Evolutionary conservation across 2,329 filamentous ascomycete species (phyloP).

Genomic region (Fusarium veterinarium): DNA sequence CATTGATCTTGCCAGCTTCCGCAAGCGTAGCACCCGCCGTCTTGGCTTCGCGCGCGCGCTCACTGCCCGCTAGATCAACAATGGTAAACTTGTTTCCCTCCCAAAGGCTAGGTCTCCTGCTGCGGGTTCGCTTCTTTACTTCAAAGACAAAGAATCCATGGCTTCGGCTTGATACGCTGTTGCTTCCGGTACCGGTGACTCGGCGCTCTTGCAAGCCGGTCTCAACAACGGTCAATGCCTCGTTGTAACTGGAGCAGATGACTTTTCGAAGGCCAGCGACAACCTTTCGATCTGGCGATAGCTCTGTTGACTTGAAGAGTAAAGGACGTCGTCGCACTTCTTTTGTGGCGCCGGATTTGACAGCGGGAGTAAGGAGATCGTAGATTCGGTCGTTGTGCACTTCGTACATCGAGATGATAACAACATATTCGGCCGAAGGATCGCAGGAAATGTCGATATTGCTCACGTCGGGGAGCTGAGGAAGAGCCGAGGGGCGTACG

Average conservation of each 20-base stretch:
- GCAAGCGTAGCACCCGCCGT: conserved; percentile 92
- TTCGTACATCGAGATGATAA: conserved; percentile 97
- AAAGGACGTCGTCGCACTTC: conserved; percentile 81
- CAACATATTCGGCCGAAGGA: conserved; percentile 80
- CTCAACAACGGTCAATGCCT: conserved; percentile 90
- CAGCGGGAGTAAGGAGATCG: conserved; percentile 80
- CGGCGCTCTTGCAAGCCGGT: conserved; percentile 87
- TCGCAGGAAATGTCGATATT: conserved; percentile 70
- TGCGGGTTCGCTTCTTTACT: conserved; percentile 79
- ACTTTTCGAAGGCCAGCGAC: conserved; percentile 93
- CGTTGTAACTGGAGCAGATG: conserved; percentile 82
- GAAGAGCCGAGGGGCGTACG: conserved; percentile 76
- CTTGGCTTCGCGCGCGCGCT: conserved; percentile 92
- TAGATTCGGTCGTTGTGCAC: conserved; percentile 99
- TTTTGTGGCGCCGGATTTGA: conserved; percentile 71
- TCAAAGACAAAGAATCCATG: conserved; percentile 98
- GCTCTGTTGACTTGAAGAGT: conserved; percentile 91
- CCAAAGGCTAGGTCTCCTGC: conserved; percentile 69
- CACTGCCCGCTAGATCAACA: conserved; percentile 92
- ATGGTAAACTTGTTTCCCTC: conserved; percentile 83
- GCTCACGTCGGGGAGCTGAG: conserved; percentile 79
- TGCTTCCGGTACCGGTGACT: conserved; percentile 91
- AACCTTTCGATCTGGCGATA: conserved; percentile 90
- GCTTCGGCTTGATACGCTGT: conserved; percentile 90
- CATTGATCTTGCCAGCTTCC: conserved; percentile 98